Conservation (phyloP, 768 basidiomycete species). For the Suillus sp. region DNA sequence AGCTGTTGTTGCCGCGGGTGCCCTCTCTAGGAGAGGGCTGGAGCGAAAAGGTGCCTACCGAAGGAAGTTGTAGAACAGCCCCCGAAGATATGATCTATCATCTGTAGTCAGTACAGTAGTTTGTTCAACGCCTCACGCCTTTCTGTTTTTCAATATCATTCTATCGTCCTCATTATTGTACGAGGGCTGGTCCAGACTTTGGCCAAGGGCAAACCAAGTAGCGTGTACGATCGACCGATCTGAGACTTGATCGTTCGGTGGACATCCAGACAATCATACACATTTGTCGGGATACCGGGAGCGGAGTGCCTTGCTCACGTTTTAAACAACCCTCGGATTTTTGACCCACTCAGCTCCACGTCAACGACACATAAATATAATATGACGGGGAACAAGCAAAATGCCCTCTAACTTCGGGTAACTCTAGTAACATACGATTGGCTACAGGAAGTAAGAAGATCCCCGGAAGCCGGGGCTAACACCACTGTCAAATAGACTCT, state of each 20-base stretch:
- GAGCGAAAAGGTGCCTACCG: conserved; percentile 29
- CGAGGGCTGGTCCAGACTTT: conserved; percentile 5
- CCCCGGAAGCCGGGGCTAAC: conserved; percentile 7
- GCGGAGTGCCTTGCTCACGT: not conserved
- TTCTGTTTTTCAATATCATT: conserved; percentile 30
- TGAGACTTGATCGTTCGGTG: conserved; percentile 4
- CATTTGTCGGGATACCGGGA: conserved; percentile 1
- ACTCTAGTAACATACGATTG: not conserved
- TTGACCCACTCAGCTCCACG: not conserved
- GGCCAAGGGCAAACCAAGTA: conserved; percentile 3
- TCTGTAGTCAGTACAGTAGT: conserved; percentile 23
- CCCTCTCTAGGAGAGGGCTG: conserved; percentile 36
- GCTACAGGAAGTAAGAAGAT: conserved; percentile 4
- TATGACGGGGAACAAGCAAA: not conserved
- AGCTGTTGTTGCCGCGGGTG: conserved; percentile 29
- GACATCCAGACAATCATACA: not conserved
- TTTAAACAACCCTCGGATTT: conserved; percentile 1
- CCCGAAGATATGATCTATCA: conserved; percentile 32
- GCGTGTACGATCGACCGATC: not conserved
- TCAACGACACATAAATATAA: not conserved
- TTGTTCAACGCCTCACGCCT: conserved; percentile 20
- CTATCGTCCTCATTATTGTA: conserved; percentile 17
- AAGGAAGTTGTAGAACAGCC: conserved; percentile 28
- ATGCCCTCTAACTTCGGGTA: conserved; percentile 2
- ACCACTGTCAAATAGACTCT: conserved; percentile 10